phyloP scores from a whole-genome alignment of 2,329 filamentous ascomycete genomes.

The Dactylellina leptospora region DNA sequence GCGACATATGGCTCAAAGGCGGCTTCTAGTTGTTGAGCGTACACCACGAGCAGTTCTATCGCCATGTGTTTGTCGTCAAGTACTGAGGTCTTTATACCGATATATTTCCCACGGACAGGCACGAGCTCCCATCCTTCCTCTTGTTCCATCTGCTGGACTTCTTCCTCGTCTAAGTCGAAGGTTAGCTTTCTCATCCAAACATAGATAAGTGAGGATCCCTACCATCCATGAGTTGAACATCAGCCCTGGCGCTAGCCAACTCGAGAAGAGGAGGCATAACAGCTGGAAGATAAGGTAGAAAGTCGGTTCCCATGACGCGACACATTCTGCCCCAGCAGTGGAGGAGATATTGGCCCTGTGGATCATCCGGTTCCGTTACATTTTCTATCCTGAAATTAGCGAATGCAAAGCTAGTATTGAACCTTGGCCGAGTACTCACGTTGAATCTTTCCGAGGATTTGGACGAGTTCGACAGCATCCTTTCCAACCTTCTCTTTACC shows the following conservation, averaged over 20 bases:
- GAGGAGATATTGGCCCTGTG: constrained; percentile 94
- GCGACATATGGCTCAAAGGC: constrained; percentile 90
- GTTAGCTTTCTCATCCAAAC: not conserved
- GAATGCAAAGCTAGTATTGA: constrained; percentile 1
- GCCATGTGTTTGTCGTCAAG: constrained; percentile 99
- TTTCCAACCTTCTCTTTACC: constrained; percentile 89
- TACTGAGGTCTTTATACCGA: constrained; percentile 95
- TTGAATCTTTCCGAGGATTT: constrained; percentile 87
- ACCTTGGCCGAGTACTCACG: constrained; percentile 58
- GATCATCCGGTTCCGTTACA: constrained; percentile 90
- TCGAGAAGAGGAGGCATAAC: constrained; percentile 95
- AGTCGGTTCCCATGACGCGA: constrained; percentile 86
- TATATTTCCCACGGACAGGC: constrained; percentile 95
- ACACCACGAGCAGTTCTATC: constrained; percentile 97
- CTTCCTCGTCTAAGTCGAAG: constrained; percentile 74
- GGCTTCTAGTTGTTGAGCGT: constrained; percentile 92
- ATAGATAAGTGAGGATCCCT: not conserved
- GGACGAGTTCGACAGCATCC: constrained; percentile 86
- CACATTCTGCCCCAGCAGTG: constrained; percentile 99
- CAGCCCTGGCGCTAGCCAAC: constrained; percentile 91
- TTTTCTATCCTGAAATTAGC: constrained; percentile 62
- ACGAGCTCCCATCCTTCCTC: constrained; percentile 98
- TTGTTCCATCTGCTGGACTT: constrained; percentile 88
- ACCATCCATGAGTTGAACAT: constrained; percentile 87
- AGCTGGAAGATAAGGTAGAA: constrained; percentile 87